Base-by-base conservation (phyloP, 768 basidiomycete genomes). In the Crepidotus variabilis region DNA sequence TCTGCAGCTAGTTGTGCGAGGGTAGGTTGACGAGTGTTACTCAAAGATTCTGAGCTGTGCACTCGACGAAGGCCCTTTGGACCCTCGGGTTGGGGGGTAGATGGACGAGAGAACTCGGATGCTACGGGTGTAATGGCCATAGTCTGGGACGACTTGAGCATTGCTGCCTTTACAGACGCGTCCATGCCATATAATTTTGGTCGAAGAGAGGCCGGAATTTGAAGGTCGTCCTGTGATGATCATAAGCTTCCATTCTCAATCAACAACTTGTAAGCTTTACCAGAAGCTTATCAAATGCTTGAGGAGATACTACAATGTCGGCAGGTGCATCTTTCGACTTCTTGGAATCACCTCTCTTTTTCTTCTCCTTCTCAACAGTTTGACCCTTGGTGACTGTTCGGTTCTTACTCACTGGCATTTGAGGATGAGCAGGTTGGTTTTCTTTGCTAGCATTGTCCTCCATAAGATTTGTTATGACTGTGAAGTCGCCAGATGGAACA, bases 171-270 rank as follows among this genome's bases (percentile, higher is more conserved):
- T 50, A 96, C 89, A 1, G 87, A 84, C 0, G 86, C 73, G 55
- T 95, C 91, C 82, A 96, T 91, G 14, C 83, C 84, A 49, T 78
- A 76, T 16, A 95, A 82, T 70, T 92, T 92, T 1, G 86, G 87
- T 7, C 93, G 82, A 21, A 94, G 74, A 2, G 82, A 83, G 6
- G 81, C 72, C 2, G 93, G 93, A 20, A 95, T 92, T 72, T 95
- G 92, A 51, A 95, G 83, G 57, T 93, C 91, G 68, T 95, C 90
- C 92, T 94, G 56, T n/a, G 54, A 52, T 10, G 21, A 50, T 54
- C 14, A 36, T 62, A 21, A 61, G 47, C 51, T 35, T 10, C 48
- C 52, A 47, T 46, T 56, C 60, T 43, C 34, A 57, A 51, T 22
- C 4, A 16, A 16, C 9, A 14, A 39, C 22, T 24, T 1, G 47